A percentile compares a stretch with the other conserved stretches of the same genome.
Conservation (phyloP, 768 basidiomycete species). For the Paxillus rubicundulus region DNA sequence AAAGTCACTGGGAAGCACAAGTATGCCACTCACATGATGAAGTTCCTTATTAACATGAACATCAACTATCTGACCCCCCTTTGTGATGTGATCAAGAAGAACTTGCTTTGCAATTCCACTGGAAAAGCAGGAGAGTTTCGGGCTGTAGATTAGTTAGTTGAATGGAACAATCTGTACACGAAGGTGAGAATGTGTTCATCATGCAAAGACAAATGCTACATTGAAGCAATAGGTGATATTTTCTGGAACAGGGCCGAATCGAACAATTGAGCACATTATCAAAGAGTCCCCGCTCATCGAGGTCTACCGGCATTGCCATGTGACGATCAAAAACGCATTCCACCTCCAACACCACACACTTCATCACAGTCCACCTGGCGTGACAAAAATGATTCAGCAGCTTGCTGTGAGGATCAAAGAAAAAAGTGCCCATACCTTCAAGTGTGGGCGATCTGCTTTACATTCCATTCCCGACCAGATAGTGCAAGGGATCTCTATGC, state of each 20-base stretch:
- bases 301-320: conserved; percentile 7
- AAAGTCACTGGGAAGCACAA: too few species aligned
- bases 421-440: too few species aligned
- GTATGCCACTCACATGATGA: too few species aligned
- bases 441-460: neutral
- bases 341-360: conserved; percentile 24
- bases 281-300: conserved; percentile 16
- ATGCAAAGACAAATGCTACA: too few species aligned
- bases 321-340: conserved; percentile 18
- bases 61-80: too few species aligned
- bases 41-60: too few species aligned
- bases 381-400: conserved; percentile 23
- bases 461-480: neutral
- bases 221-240: neutral
- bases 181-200: too few species aligned
- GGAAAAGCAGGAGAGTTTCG: too few species aligned
- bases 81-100: too few species aligned
- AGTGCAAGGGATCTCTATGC: neutral
- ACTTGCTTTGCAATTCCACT: too few species aligned
- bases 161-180: too few species aligned
- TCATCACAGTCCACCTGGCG: conserved; percentile 27
- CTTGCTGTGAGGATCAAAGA: neutral
- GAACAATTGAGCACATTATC: conserved; percentile 10
- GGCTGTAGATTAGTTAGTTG: too few species aligned
- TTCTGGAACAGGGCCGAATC: neutral